Evolutionary conservation across 805 yeast genomes (phyloP).

Genomic region (Candida parachauliodes): DNA sequence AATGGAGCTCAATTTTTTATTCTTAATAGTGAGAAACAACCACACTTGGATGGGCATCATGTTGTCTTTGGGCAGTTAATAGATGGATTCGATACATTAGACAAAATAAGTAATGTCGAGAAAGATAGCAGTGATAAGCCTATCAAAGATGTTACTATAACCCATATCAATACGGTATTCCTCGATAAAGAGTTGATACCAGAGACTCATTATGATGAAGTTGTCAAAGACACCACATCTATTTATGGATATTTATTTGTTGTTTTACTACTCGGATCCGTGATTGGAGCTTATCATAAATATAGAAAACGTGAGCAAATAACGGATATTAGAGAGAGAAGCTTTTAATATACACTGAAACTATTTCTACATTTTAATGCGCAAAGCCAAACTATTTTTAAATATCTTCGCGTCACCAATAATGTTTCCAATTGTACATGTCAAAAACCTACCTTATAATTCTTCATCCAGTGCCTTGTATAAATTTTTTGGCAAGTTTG

Average conservation of each 20-base stretch:
- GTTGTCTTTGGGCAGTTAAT: constrained; percentile 92
- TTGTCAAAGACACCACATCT: constrained; percentile 1
- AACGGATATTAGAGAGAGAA: constrained; percentile 5
- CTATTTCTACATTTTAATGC: not conserved
- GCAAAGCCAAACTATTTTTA: too few relatives aligned
- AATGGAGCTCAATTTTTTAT: constrained; percentile 49
- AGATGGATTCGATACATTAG: constrained; percentile 82
- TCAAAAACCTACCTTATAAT: constrained; percentile 56
- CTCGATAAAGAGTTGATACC: constrained; percentile 1
- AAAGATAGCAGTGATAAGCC: constrained; percentile 18
- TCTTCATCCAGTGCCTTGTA: constrained; percentile 45
- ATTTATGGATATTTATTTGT: constrained; percentile 2
- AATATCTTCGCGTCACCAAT: too few relatives aligned
- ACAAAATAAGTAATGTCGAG: constrained; percentile 21
- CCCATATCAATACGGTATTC: constrained; percentile 5
- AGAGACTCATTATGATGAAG: constrained; percentile 1
- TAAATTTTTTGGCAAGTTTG: constrained; percentile 51
- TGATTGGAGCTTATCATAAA: not conserved
- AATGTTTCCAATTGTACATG: constrained; percentile 43
- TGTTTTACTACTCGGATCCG: not conserved
- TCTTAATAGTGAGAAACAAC: constrained; percentile 21
- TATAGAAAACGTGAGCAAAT: constrained; percentile 1
- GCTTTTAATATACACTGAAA: not conserved
- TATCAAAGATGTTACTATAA: constrained; percentile 14
- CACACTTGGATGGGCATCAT: constrained; percentile 78